phyloP scores from a whole-genome alignment of 139 green algal species.

The Marvania coccoides region DNA sequence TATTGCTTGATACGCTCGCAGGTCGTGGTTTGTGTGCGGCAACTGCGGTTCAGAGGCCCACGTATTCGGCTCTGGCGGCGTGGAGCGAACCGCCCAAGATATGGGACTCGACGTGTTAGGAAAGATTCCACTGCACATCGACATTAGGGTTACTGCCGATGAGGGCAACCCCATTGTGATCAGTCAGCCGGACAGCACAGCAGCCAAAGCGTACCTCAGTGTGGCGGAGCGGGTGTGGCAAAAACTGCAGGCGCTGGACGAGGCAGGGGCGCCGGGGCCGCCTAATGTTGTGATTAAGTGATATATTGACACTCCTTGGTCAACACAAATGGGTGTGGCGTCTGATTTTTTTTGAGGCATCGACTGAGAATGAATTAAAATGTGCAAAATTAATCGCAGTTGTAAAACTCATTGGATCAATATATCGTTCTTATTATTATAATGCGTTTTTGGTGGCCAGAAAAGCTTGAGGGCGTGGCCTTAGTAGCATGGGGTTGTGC shows the following conservation, averaged over 20 bases:
- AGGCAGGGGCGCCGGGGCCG: not conserved
- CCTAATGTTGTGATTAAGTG: constrained; percentile 4
- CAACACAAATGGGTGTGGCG: no score
- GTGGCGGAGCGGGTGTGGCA: constrained; percentile 41
- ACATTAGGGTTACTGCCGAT: constrained; percentile 49
- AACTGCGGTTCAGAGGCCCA: constrained; percentile 64
- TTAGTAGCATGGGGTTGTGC: no score
- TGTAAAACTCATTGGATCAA: no score
- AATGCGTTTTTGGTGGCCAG: no score
- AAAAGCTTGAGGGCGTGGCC: no score
- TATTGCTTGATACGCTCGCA: no score
- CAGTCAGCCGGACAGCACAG: constrained; percentile 24
- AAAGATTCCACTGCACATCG: constrained; percentile 59
- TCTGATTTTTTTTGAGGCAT: no score
- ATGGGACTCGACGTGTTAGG: constrained; percentile 68
- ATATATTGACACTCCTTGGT: no score
- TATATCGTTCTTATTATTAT: no score
- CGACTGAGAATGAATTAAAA: no score
- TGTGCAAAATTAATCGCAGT: no score
- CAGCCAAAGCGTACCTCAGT: constrained; percentile 27
- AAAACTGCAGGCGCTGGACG: constrained; percentile 20
- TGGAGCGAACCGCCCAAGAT: constrained; percentile 44
- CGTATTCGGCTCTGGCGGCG: constrained; percentile 75
- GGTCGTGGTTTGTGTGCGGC: constrained; percentile 41
- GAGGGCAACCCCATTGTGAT: constrained; percentile 55